phyloP scores from a whole-genome alignment of 306 rosid species.

The Aeschynomene evenia region DNA sequence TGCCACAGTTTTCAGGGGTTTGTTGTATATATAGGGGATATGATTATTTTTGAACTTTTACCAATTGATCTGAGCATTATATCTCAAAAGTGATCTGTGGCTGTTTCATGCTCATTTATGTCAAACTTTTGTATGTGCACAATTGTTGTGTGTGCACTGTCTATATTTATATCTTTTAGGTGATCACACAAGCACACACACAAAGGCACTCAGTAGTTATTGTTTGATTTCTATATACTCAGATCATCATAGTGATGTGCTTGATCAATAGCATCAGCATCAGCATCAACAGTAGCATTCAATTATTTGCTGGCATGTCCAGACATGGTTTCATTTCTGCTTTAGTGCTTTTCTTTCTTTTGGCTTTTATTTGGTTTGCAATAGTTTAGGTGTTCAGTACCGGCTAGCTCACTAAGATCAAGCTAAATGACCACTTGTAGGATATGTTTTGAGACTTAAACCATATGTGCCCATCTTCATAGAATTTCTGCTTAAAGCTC shows the following conservation, averaged over 20 bases:
- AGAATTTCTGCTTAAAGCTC: too few relatives aligned
- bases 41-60: slow-evolving; percentile 48
- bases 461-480: too few relatives aligned
- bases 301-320: slow-evolving; percentile 27
- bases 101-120: slow-evolving; percentile 34
- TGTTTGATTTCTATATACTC: slow-evolving; percentile 28
- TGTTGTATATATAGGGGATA: slow-evolving; percentile 72
- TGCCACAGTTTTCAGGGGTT: slow-evolving; percentile 40
- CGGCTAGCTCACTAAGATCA: too few relatives aligned
- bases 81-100: slow-evolving; percentile 47
- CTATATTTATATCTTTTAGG: slow-evolving; percentile 18
- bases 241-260: slow-evolving; percentile 22
- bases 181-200: slow-evolving; percentile 32
- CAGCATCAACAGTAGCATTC: slow-evolving; percentile 15
- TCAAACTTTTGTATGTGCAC: slow-evolving; percentile 23
- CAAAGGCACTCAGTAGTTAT: slow-evolving; percentile 13
- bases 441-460: too few relatives aligned
- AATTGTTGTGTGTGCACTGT: slow-evolving; percentile 22
- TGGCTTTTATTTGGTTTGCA: too few relatives aligned
- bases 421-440: too few relatives aligned
- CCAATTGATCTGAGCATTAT: slow-evolving; percentile 55
- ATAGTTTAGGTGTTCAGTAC: too few relatives aligned
- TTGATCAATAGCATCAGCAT: slow-evolving; percentile 11
- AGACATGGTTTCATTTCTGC: slow-evolving; percentile 5
- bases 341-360: too few relatives aligned